Percentiles rank a stretch among this genome's conserved stretches.
Conservation (phyloP, 2,329 filamentous ascomycete species). For the Pseudocercospora fuligena region DNA sequence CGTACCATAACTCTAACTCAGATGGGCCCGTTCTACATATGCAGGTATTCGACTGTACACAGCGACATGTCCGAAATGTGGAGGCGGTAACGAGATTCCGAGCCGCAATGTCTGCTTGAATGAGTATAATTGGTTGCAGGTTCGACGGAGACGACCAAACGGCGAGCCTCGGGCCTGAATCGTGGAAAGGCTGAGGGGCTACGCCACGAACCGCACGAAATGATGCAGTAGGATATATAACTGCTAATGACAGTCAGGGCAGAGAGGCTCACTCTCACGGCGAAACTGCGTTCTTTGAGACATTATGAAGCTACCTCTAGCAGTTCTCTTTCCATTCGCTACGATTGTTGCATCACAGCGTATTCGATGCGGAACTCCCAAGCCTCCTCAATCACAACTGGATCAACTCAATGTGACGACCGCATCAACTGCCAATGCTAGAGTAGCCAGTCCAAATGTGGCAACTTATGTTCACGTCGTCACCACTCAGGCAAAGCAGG, state of each 20-base stretch:
- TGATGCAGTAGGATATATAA: neutral
- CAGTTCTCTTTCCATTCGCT: neutral
- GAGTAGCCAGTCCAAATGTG: neutral
- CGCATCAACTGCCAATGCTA: neutral
- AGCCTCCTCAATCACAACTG: neutral
- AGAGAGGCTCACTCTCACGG: neutral
- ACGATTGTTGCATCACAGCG: neutral
- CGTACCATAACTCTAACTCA: neutral
- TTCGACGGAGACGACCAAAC: neutral
- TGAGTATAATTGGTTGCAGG: neutral
- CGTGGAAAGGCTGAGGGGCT: neutral
- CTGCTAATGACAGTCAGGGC: neutral
- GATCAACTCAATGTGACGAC: neutral
- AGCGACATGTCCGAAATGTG: neutral
- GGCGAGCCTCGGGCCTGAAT: neutral
- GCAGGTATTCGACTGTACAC: neutral
- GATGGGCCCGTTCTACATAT: neutral
- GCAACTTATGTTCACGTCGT: slow-evolving; percentile 48
- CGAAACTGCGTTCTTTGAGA: neutral
- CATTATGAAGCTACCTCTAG: neutral
- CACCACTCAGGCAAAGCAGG: slow-evolving; percentile 39
- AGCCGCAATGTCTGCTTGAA: neutral
- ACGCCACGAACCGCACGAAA: neutral
- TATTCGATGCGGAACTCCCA: neutral
- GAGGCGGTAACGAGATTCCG: neutral